Base-by-base conservation (phyloP, 2,329 filamentous ascomycete genomes). In the Diaporthe helianthi region DNA sequence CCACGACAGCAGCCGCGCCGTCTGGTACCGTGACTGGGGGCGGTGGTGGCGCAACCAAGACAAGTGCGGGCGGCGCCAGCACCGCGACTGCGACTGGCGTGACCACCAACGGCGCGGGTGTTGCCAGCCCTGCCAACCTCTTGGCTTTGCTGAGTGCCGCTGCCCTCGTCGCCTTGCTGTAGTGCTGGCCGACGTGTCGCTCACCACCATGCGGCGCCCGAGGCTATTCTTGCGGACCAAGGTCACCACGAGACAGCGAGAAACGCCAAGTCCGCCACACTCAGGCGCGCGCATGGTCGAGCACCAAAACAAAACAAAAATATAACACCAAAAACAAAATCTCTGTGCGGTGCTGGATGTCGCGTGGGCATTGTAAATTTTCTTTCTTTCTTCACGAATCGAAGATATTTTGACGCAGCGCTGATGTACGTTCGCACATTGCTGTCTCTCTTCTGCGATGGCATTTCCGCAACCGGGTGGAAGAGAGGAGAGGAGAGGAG, bases 61-160 rank as follows among this genome's bases (percentile, higher is more conserved):
- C 64, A 31, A 69, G 44, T 29, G 58, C 70, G n/a, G 65, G 38
- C 38, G 44, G 69, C 61, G 64, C 73, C 66, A 41, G 55, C 33
- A 49, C 72, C 15, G 53, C 72, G 24, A 38, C 75, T 31, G 71
- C 73, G n/a, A 53, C 69, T 22, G 66, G 70, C 63, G 74, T 81
- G 19, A 70, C 74, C 5, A 76, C 76, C 49, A 77, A 75, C 55
- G 79, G 75, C n/a, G 76, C 72, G 19, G 78, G 71, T 46, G 72
- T 76, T 15, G 72, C 73, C 12, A 75, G 78, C 55, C 78, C 80
- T 1, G 74, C 78, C 19, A 77, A 72, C 47, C 75, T 72, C n/a
- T 70, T 76, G 44, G 71, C 73, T 24, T 70, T 76, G 38, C 36
- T 79, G 24, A 75, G 75, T 3, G 77, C 73, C 22, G 74, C 70